These are phyloP conservation scores for Trichoderma oligosporum DNA, from an alignment of 2,329 filamentous ascomycete species.

Conservation along the genomic window DNA sequence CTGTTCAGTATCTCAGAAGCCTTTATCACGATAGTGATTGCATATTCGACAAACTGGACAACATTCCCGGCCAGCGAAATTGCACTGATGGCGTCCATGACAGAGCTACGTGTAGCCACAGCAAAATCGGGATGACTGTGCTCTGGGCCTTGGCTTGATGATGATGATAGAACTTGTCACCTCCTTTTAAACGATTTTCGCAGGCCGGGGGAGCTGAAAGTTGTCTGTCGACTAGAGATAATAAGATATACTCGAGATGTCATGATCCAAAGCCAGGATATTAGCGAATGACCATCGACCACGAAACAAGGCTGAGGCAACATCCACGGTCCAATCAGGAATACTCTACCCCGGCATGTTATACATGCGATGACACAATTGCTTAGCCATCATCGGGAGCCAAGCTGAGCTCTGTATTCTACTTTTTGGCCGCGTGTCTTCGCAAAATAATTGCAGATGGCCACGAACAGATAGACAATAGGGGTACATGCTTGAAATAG, in stretches of 20 bases:
- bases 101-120: not conserved
- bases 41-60: constrained; percentile 2
- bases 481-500: not conserved
- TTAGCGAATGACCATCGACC: not conserved
- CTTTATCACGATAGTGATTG: not conserved
- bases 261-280: too few relatives aligned
- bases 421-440: not conserved
- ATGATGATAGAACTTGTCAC: not conserved
- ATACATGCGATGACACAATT: not conserved
- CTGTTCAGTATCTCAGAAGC: not conserved
- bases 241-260: too few relatives aligned
- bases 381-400: not conserved
- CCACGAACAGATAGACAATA: not conserved
- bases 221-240: too few relatives aligned
- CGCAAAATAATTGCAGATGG: not conserved
- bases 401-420: not conserved
- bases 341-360: not conserved
- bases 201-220: too few relatives aligned
- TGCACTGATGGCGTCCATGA: not conserved
- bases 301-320: not conserved
- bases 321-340: not conserved
- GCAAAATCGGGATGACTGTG: not conserved
- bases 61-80: constrained; percentile 5
- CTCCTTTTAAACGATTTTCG: too few relatives aligned
- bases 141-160: not conserved